These are phyloP conservation scores for Metschnikowia continentalis DNA, from an alignment of 805 yeast genomes.

Conservation along the genomic window DNA sequence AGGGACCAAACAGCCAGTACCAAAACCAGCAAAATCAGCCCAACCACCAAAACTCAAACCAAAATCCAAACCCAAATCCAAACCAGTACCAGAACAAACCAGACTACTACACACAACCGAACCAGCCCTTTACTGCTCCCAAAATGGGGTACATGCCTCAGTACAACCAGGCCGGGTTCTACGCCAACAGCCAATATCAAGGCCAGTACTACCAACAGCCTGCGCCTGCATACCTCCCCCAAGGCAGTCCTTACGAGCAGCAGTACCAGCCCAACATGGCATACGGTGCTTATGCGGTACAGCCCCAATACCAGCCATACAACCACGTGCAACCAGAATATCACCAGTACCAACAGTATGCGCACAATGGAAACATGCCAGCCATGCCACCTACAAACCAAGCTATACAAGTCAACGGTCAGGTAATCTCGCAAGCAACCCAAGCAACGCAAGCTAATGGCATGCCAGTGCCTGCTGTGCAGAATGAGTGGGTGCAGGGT, in stretches of 20 bases:
- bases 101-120: not conserved
- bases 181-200: not conserved
- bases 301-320: conserved; percentile 11
- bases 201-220: conserved; percentile 6
- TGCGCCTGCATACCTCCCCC: conserved; percentile 5
- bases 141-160: conserved; percentile 1
- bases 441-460: not conserved
- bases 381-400: not conserved
- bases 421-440: no score
- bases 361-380: not conserved
- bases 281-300: not conserved
- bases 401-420: no score
- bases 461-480: not conserved
- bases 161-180: not conserved
- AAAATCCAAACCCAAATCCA: no score
- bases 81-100: not conserved
- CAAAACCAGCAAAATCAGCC: no score
- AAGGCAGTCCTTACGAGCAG: conserved; percentile 7
- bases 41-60: no score
- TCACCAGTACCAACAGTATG: not conserved
- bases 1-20: not conserved
- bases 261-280: conserved; percentile 11
- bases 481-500: not conserved
- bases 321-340: conserved; percentile 3
- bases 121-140: not conserved